Conservation (phyloP, 1,284 basidiomycete species). For the Rhodotorula sp. region DNA sequence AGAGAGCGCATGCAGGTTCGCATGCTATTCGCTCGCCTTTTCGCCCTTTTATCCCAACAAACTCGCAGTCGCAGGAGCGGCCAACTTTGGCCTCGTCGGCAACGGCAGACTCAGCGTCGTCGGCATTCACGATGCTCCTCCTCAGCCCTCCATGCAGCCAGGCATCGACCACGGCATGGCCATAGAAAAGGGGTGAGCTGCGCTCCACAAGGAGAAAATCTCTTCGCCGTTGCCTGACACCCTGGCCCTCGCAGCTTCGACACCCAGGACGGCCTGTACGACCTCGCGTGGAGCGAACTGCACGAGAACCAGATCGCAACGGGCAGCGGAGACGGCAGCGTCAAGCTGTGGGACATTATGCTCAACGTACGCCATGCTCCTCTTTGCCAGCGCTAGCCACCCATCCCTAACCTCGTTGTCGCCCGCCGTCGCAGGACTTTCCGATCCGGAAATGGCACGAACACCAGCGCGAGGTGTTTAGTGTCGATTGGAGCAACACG, state of each 20-base stretch:
- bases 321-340: constrained; percentile 84
- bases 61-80: constrained; percentile 82
- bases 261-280: constrained; percentile 90
- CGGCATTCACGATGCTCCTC: constrained; percentile 16
- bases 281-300: constrained; percentile 86
- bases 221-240: background rate
- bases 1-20: constrained; percentile 56
- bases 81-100: constrained; percentile 93
- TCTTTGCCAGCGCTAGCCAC: background rate
- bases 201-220: too few species aligned
- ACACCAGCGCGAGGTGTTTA: constrained; percentile 87
- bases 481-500: constrained; percentile 96
- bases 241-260: constrained; percentile 64
- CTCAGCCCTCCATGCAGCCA: too few species aligned
- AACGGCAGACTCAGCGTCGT: constrained; percentile 79
- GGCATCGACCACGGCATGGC: background rate
- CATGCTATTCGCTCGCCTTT: constrained; percentile 85
- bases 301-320: constrained; percentile 93
- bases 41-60: constrained; percentile 84
- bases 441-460: constrained; percentile 92
- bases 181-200: constrained; percentile 35
- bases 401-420: background rate
- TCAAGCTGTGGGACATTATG: constrained; percentile 87
- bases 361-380: constrained; percentile 64
- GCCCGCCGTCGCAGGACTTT: constrained; percentile 62